Base-by-base conservation (phyloP, 1,284 basidiomycete genomes). In the Gymnopus androsaceus region DNA sequence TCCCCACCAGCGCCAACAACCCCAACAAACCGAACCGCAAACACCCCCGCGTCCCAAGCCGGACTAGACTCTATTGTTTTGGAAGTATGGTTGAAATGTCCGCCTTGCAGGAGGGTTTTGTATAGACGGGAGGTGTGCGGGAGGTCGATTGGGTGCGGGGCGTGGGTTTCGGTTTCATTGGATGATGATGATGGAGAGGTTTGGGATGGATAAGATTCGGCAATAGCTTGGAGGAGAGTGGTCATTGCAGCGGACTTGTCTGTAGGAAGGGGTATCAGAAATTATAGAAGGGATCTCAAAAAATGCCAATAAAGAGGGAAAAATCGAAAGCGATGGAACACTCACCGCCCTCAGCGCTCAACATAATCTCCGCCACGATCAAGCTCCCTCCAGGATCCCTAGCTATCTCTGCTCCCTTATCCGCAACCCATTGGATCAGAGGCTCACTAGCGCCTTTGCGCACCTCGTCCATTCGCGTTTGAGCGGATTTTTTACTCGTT, bases 61-160 rank as follows among this genome's bases (percentile, higher is more conserved):
- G 72, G 62, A 1, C 76, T 69, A 17, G 73, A 70, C 27, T 75
- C 75, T n/a, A 94, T 75, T 1, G 77, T 61, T 42, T 80, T 79
- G 2, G 83, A 80, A 0, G 78, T 68, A 41, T 84, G 85, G 56
- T 84, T 87, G 72, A 85, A 95, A 69, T 94, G 92, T 0, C 93
- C 93, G n/a, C 93, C 93, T 65, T 94, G 90, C 0, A 95, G 78
- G 11, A 95, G 82, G 0, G 84, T 86, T 71, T 95, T 95, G 79
- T 92, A 94, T 52, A 93, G 68, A 41, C 93, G 80, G 1, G 90
- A 87, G 2, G 86, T 82, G 67, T 92, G 90, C 0, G 92, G 83
- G 14, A 94, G 79, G 65, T 94, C 87, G 58, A 94, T 86, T 8
- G 82, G 78, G 69, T 94, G 91, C 0, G 80, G 79, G n/a, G n/a